Base-by-base conservation (phyloP, 2,329 filamentous ascomycete species). In the Stylonectria norvegica region DNA sequence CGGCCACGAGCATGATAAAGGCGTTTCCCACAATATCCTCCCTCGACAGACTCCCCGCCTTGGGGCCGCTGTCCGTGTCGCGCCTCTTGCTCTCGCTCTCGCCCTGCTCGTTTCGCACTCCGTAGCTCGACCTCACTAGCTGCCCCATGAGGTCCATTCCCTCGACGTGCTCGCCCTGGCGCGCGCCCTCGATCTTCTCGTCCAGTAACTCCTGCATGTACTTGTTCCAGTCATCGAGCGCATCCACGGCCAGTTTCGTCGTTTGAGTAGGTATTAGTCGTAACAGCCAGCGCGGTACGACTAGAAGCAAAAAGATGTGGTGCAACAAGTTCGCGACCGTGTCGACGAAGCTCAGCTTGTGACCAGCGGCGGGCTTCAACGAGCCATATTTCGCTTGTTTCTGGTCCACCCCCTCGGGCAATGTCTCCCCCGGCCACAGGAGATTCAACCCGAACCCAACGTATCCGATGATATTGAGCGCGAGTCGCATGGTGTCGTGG, bases 21-120 rank as follows among this genome's bases (percentile, higher is more conserved):
- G 84, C 79, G 56, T 89, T 89, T 36, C 85, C 84, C 19, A 86
- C 66, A 43, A 90, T 83, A 40, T 89, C 84, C 4, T 73, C 71
- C 47, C 81, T 76, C 5, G 65, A 71, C n/a, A 85, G 62, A 14
- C 62, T 60, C 10, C 63, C 66, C 5, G 57, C 47, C 43, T 60
- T 62, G 5, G 38, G 39, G 4, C 23, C 33, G 5, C 7, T 18
- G 7, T 38, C 19, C 37, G 28, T 4, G 17, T 23, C 16, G 8
- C 6, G 9, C 8, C 9, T 14, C 9, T 30, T 15, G n/a, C n/a
- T n/a, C n/a, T 35, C 36, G 14, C 35, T 20, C 44, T 23, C n/a
- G 16, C 10, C 23, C 19, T 33, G 17, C 29, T 20, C 17, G 29
- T 40, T 27, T 10, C 33, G 36, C 25, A 18, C 19, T 47, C 60